Evolutionary conservation across 306 rosid species (phyloP).

Genomic region (Elaeagnus macrophylla): DNA sequence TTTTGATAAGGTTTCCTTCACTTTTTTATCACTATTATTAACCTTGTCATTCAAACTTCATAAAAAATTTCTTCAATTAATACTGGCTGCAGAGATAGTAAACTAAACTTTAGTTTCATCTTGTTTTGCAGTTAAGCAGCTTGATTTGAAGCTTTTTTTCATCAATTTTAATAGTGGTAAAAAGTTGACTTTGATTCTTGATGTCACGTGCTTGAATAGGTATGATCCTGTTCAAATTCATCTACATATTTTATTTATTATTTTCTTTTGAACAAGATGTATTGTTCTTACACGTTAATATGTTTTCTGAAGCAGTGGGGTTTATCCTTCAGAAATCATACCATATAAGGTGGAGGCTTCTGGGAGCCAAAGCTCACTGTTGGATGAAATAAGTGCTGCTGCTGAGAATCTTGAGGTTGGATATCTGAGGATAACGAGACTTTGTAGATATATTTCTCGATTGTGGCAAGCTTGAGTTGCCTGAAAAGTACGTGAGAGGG

Average conservation of each 20-base stretch:
- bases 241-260: neutral
- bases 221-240: slow-evolving; percentile 22
- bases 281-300: slow-evolving; percentile 10
- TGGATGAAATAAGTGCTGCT: slow-evolving; percentile 36
- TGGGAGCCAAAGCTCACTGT: slow-evolving; percentile 27
- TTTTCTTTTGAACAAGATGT: neutral
- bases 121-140: slow-evolving; percentile 50
- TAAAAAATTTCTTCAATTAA: too few relatives aligned
- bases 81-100: neutral
- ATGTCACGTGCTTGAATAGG: slow-evolving; percentile 72
- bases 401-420: slow-evolving; percentile 40
- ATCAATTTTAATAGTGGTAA: slow-evolving; percentile 42
- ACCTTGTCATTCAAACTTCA: too few relatives aligned
- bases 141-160: slow-evolving; percentile 62
- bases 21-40: too few relatives aligned
- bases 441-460: slow-evolving; percentile 51
- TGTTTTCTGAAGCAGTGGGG: slow-evolving; percentile 56
- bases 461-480: slow-evolving; percentile 26
- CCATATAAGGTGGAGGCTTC: slow-evolving; percentile 41
- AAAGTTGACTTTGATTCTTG: slow-evolving; percentile 49
- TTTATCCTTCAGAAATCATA: slow-evolving; percentile 63
- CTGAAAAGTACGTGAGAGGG: neutral
- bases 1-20: too few relatives aligned
- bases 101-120: slow-evolving; percentile 8
- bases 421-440: slow-evolving; percentile 52